A percentile compares a stretch with the other conserved stretches of the same genome.
Evolutionary conservation across 2,329 filamentous ascomycete species (phyloP).

Genomic region (Aspergillus sp.): DNA sequence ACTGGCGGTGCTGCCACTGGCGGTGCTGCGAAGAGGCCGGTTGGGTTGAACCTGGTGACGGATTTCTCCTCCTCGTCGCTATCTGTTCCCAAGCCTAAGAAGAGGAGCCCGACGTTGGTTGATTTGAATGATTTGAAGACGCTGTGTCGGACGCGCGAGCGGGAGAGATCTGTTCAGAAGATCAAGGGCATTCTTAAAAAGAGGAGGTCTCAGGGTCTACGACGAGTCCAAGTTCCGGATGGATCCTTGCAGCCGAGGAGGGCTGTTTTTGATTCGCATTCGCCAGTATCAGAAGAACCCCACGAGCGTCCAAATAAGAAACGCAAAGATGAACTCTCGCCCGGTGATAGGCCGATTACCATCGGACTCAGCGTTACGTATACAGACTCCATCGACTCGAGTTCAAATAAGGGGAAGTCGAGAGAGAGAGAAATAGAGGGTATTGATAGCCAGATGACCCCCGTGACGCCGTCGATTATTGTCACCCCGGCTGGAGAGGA

Average conservation of each 20-base stretch:
- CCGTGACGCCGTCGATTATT: conserved; percentile 40
- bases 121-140: conserved; percentile 33
- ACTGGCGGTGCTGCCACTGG: neutral
- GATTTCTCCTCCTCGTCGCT: conserved; percentile 25
- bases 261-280: neutral
- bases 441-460: conserved; percentile 25
- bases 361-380: conserved; percentile 40
- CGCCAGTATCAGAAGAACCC: conserved; percentile 10
- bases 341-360: conserved; percentile 39
- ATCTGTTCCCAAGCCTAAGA: neutral
- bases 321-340: conserved; percentile 32
- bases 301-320: conserved; percentile 14
- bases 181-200: conserved; percentile 17
- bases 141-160: conserved; percentile 27
- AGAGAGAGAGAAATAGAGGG: conserved; percentile 21
- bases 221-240: conserved; percentile 4
- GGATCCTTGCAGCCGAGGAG: neutral
- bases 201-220: conserved; percentile 13
- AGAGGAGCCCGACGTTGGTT: conserved; percentile 18
- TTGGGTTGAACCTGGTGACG: conserved; percentile 39
- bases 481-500: conserved; percentile 40
- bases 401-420: conserved; percentile 9
- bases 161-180: conserved; percentile 22
- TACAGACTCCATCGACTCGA: conserved; percentile 18
- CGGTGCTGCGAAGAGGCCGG: conserved; percentile 17